These are phyloP conservation scores for Neotropicomus parvogracilis DNA, from an alignment of 1,284 basidiomycete genomes.

Conservation along the genomic window DNA sequence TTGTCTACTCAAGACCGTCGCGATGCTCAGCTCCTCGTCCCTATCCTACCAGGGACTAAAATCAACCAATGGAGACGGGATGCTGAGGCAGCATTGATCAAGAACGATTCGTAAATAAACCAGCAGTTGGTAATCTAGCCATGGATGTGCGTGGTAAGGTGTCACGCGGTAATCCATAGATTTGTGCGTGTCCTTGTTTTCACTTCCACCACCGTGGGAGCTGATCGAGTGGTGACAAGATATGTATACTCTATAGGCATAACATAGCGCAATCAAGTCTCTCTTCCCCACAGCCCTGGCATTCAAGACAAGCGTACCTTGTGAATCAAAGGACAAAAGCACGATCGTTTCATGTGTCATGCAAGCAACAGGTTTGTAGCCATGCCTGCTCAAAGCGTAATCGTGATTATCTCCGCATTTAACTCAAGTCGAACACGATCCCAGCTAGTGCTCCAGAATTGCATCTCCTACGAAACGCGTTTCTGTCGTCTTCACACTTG, in stretches of 20 bases:
- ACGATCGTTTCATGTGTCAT: background rate
- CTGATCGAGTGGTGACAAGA: slow-evolving; percentile 1
- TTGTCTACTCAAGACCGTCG: slow-evolving; percentile 23
- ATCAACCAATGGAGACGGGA: slow-evolving; percentile 29
- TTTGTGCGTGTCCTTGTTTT: slow-evolving; percentile 5
- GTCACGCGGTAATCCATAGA: background rate
- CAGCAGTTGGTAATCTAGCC: background rate
- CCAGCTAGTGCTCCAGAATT: too few relatives aligned
- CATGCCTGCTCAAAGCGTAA: too few relatives aligned
- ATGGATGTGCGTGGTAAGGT: background rate
- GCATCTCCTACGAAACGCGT: too few relatives aligned
- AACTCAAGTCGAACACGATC: too few relatives aligned
- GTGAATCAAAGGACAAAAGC: background rate
- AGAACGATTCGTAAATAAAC: background rate
- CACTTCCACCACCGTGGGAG: background rate
- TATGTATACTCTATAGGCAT: slow-evolving; percentile 1
- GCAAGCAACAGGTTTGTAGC: too few relatives aligned
- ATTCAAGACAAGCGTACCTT: background rate
- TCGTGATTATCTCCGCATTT: too few relatives aligned
- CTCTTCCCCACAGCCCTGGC: too few relatives aligned
- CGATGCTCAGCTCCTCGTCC: slow-evolving; percentile 28
- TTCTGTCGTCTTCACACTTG: too few relatives aligned
- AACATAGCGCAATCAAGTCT: background rate
- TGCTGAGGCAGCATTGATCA: slow-evolving; percentile 7
- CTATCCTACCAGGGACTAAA: slow-evolving; percentile 25